Evolutionary conservation across 805 yeast genomes (phyloP).

Genomic region (Saturnispora serradocipensis): DNA sequence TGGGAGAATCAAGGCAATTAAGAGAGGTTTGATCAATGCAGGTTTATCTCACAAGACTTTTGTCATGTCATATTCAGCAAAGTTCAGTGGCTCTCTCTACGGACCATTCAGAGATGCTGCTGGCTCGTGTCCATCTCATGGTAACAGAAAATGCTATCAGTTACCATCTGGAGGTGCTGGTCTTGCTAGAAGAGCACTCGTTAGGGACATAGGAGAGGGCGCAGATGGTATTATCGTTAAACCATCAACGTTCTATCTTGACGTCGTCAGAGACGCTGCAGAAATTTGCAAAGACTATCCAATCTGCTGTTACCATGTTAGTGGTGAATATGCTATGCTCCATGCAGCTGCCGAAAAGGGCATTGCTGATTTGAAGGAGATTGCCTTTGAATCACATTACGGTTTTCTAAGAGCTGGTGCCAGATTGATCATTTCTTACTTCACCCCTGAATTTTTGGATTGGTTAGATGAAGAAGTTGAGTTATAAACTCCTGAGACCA

Average conservation of each 20-base stretch:
- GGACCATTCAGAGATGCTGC: conserved; percentile 99
- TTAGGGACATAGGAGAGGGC: conserved; percentile 83
- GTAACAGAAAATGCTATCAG: conserved; percentile 90
- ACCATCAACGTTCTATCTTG: conserved; percentile 93
- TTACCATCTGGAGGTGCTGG: conserved; percentile 91
- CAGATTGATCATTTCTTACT: conserved; percentile 78
- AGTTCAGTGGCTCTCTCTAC: conserved; percentile 81
- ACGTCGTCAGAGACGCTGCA: conserved; percentile 81
- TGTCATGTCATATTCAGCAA: conserved; percentile 91
- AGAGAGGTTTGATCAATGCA: conserved; percentile 70
- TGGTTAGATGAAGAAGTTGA: conserved; percentile 53
- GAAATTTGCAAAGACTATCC: conserved; percentile 78
- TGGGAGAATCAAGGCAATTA: conserved; percentile 85
- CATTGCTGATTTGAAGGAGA: conserved; percentile 69
- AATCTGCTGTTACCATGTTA: conserved; percentile 89
- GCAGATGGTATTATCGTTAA: conserved; percentile 93
- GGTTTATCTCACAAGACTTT: conserved; percentile 80
- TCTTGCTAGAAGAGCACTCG: conserved; percentile 82
- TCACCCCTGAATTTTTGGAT: conserved; percentile 91
- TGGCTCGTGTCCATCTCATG: conserved; percentile 77
- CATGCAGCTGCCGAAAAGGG: conserved; percentile 98
- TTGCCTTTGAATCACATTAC: conserved; percentile 79
- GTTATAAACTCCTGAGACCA: conserved; percentile 11
- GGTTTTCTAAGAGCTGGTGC: conserved; percentile 97
- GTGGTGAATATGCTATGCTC: conserved; percentile 96